Base-by-base conservation (phyloP, 495 filamentous ascomycete species). In the Sphaerosporella brunnea region DNA sequence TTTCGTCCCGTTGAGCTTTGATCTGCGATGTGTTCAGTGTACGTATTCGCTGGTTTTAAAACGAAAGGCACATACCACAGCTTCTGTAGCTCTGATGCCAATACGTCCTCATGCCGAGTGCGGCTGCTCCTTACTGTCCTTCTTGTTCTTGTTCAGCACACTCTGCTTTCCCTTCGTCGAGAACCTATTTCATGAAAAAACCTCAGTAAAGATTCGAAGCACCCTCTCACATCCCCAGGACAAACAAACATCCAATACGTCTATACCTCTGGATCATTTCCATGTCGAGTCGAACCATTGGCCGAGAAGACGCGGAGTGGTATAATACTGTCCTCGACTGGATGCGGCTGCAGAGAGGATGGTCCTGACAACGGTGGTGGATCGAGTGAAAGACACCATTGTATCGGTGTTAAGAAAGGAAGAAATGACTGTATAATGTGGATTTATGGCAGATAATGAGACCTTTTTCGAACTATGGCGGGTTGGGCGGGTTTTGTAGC, bases 1-100 rank as follows among this genome's bases (percentile, higher is more conserved):
- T 58, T 43, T 81, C 75, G 20, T 64, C 68, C 35, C 77, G 68
- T 56, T 81, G 73, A 4, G 78, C 73, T 52, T 80, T 82, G 52
- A 82, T 58, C 78, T 81, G 28, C 20, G 18, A n/a, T n/a, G n/a
- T n/a, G n/a, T n/a, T n/a, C n/a, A n/a, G n/a, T n/a, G n/a, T 3
- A n/a, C 30, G 7, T 11, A 5, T n/a, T 8, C 8, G 15, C 16
- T 23, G 11, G 1, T 44, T 4, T 47, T 19, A 47, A 23, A 13
- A 34, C 36, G 15, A 25, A 18, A 2, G 10, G 19, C 20, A 7
- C 53, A 30, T 48, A 61, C 58, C 18, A 61, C 61, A 32, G 57
- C 58, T 44, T 61, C 58, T 24, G 57, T n/a, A n/a, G 36, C 40
- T 61, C 58, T 3, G 53, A 46, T 4, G 58, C 58, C 11, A 61